Evolutionary conservation across 2,329 filamentous ascomycete species (phyloP).

Genomic region (Cladophialophora psammophila): DNA sequence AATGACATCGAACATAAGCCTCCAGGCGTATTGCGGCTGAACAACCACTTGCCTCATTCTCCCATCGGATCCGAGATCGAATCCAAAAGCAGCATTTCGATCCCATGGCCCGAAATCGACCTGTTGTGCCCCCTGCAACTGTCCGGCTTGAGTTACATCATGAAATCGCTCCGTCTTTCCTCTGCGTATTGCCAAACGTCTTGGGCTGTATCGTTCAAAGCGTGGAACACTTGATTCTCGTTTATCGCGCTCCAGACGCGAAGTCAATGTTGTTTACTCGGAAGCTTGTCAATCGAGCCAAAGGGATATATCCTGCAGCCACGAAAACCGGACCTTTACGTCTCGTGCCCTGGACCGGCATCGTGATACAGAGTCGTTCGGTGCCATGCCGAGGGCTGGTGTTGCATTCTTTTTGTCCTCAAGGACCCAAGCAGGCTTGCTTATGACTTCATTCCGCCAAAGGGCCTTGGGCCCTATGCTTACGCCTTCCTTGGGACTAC

Average conservation of each 20-base stretch:
- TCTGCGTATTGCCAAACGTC: not conserved
- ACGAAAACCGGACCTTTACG: no score
- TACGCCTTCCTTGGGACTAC: no score
- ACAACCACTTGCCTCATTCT: not conserved
- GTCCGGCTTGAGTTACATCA: not conserved
- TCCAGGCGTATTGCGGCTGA: not conserved
- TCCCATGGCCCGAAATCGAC: not conserved
- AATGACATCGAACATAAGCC: not conserved
- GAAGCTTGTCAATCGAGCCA: not conserved
- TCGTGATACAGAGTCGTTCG: no score
- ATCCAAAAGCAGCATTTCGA: conserved; percentile 3
- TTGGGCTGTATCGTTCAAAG: not conserved
- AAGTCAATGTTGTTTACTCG: not conserved
- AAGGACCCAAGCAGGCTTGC: no score
- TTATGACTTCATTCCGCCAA: no score
- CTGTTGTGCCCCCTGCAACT: not conserved
- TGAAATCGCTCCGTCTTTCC: not conserved
- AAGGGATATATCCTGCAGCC: no score
- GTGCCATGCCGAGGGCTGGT: no score
- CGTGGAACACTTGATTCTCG: no score
- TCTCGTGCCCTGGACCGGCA: no score
- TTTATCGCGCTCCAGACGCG: not conserved
- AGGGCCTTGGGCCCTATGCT: no score
- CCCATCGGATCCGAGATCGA: conserved; percentile 7
- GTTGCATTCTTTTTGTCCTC: no score